phyloP scores from a whole-genome alignment of 2,329 filamentous ascomycete species.

The Fusarium staphyleae region DNA sequence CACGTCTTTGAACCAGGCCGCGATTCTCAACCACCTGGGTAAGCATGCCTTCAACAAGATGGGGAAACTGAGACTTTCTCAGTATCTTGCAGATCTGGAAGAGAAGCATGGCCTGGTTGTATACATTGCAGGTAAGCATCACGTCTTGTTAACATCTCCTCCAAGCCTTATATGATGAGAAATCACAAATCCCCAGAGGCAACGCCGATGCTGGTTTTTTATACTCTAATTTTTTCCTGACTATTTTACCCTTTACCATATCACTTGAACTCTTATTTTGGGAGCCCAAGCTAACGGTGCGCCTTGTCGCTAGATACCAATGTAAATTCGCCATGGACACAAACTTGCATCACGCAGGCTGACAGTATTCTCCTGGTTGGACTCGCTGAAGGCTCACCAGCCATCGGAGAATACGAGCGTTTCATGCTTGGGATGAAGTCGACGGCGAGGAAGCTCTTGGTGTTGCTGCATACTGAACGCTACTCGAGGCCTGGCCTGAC shows the following conservation, averaged over 20 bases:
- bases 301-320: constrained; percentile 75
- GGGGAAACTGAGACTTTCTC: constrained; percentile 93
- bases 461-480: constrained; percentile 86
- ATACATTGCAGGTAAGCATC: constrained; percentile 78
- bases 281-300: constrained; percentile 40
- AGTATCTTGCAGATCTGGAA: constrained; percentile 95
- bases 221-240: constrained; percentile 77
- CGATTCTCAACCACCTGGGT: constrained; percentile 92
- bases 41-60: constrained; percentile 97
- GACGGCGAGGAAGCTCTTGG: constrained; percentile 90
- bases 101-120: constrained; percentile 96
- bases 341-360: constrained; percentile 95
- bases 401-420: constrained; percentile 94
- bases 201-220: constrained; percentile 62
- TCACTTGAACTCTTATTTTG: constrained; percentile 9
- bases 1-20: constrained; percentile 89
- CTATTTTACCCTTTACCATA: constrained; percentile 1
- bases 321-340: constrained; percentile 97
- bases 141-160: constrained; percentile 3
- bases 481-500: constrained; percentile 88
- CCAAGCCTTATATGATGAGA: constrained; percentile 57
- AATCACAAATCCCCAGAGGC: constrained; percentile 57
- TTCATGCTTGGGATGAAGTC: constrained; percentile 98
- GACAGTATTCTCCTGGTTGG: constrained; percentile 95
- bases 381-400: constrained; percentile 85